These are phyloP conservation scores for Sporothrix pallida DNA, from an alignment of 2,329 filamentous ascomycete species.

Conservation along the genomic window DNA sequence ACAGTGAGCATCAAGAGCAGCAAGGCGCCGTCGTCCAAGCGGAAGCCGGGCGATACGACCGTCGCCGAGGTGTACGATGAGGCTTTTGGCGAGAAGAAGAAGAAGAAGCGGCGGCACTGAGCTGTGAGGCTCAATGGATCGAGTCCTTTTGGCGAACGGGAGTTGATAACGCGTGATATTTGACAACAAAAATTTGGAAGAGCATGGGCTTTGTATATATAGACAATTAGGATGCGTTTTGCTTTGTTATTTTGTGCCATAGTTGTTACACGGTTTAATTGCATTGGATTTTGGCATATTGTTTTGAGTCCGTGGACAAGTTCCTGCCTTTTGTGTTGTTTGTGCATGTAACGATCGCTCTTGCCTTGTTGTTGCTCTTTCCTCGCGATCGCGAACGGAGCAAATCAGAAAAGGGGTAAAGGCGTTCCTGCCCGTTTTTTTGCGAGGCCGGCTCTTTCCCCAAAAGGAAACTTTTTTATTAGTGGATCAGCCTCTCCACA, in stretches of 20 bases:
- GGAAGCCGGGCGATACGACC: slow-evolving; percentile 66
- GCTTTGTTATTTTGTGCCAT: not conserved
- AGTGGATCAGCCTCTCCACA: slow-evolving; percentile 5
- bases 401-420: slow-evolving; percentile 24
- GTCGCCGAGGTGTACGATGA: slow-evolving; percentile 68
- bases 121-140: slow-evolving; percentile 40
- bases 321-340: not conserved
- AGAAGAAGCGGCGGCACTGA: slow-evolving; percentile 51
- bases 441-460: slow-evolving; percentile 1
- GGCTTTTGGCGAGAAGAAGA: slow-evolving; percentile 57
- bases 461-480: slow-evolving; percentile 18
- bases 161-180: not conserved
- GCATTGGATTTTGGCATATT: slow-evolving; percentile 4
- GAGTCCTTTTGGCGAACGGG: not conserved
- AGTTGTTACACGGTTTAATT: not conserved
- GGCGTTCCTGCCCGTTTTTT: not conserved
- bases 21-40: slow-evolving; percentile 64
- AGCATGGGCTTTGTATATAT: slow-evolving; percentile 27
- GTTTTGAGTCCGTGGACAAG: not conserved
- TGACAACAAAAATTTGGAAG: slow-evolving; percentile 2
- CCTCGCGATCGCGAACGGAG: slow-evolving; percentile 6
- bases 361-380: not conserved
- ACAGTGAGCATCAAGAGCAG: slow-evolving; percentile 83
- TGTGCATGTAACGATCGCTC: not conserved
- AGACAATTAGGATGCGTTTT: slow-evolving; percentile 18